phyloP scores from a whole-genome alignment of 495 filamentous ascomycete species.

The Poronia punctata region DNA sequence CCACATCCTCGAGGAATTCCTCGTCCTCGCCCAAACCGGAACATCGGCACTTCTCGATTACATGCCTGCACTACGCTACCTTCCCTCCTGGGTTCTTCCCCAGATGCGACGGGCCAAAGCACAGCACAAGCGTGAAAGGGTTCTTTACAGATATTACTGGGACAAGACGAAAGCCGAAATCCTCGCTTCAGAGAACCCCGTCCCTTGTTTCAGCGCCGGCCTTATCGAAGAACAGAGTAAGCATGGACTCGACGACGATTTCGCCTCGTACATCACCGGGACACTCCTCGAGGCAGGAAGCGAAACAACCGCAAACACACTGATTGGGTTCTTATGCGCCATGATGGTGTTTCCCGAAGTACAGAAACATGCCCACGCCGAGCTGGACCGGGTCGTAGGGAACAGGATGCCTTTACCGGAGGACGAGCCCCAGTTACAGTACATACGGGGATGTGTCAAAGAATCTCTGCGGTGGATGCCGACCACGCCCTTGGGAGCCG shows the following conservation, averaged over 20 bases:
- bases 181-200: conserved; percentile 1
- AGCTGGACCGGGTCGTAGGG: conserved; percentile 25
- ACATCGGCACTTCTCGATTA: conserved; percentile 30
- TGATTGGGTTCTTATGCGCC: conserved; percentile 37
- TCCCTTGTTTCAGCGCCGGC: background rate
- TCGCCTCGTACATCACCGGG: conserved; percentile 31
- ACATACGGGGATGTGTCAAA: conserved; percentile 34
- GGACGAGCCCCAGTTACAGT: conserved; percentile 34
- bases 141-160: conserved; percentile 32
- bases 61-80: conserved; percentile 28
- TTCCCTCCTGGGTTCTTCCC: conserved; percentile 34
- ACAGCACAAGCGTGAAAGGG: conserved; percentile 17
- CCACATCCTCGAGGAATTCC: conserved; percentile 15
- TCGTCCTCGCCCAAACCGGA: background rate
- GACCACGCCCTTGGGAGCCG: conserved; percentile 18
- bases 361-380: conserved; percentile 17
- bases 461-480: conserved; percentile 35
- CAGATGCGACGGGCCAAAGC: conserved; percentile 14
- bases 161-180: conserved; percentile 24
- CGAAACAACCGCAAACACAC: conserved; percentile 34
- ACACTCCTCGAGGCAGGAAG: conserved; percentile 39
- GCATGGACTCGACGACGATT: conserved; percentile 27
- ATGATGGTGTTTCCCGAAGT: conserved; percentile 35
- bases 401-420: conserved; percentile 26
- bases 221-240: conserved; percentile 34